A percentile compares a stretch with the other conserved stretches of the same genome.
Evolutionary conservation across 257 asterid genomes (phyloP).

Genomic region (Nicotiana sylvestris): DNA sequence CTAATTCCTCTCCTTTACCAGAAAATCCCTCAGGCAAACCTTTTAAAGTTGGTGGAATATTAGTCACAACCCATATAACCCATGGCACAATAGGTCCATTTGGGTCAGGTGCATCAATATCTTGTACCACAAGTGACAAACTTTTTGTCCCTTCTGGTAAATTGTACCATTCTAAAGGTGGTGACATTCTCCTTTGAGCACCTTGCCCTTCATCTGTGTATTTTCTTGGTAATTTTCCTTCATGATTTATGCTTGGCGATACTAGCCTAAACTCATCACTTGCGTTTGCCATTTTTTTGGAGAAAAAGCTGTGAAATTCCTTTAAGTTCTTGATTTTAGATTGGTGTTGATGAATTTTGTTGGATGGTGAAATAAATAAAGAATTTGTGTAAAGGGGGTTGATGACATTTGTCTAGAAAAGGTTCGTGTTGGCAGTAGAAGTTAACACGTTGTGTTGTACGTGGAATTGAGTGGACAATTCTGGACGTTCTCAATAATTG

Average conservation of each 20-base stretch:
- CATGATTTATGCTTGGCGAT: conserved; percentile 42
- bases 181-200: conserved; percentile 55
- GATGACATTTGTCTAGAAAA: conserved; percentile 25
- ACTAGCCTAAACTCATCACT: conserved; percentile 62
- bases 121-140: conserved; percentile 62
- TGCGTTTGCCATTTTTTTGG: conserved; percentile 42
- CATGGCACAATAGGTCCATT: conserved; percentile 52
- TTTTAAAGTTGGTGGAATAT: conserved; percentile 67
- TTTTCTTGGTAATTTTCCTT: conserved; percentile 65
- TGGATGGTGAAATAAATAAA: background rate
- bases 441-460: conserved; percentile 12
- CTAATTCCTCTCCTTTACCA: conserved; percentile 44
- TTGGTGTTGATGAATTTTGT: background rate
- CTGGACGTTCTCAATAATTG: background rate
- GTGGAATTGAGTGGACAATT: conserved; percentile 18
- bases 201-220: conserved; percentile 84
- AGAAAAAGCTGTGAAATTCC: background rate
- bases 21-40: conserved; percentile 89
- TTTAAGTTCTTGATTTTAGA: background rate
- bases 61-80: conserved; percentile 66
- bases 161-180: conserved; percentile 87
- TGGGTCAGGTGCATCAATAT: conserved; percentile 78
- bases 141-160: conserved; percentile 55
- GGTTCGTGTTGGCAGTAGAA: conserved; percentile 22
- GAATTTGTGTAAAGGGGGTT: background rate